Percentiles rank a stretch among this genome's conserved stretches.
phyloP scores from a whole-genome alignment of 768 basidiomycete genomes.

The Rhodotorula babjevae region DNA sequence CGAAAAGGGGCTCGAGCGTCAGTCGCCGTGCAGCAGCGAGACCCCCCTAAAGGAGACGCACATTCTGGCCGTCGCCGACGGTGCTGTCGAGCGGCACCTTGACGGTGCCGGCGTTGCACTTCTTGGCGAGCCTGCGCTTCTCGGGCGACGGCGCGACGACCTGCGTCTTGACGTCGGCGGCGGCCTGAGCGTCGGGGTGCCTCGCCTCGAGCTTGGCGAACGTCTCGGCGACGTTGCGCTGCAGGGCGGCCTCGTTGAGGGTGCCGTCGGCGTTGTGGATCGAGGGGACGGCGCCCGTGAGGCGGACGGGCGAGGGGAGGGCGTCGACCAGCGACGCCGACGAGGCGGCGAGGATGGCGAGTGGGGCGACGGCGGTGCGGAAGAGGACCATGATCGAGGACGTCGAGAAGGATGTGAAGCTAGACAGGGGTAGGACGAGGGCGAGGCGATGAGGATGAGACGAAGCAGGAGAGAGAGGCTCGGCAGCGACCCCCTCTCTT shows the following conservation, averaged over 20 bases:
- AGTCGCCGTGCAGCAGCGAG: no score
- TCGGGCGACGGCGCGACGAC: background rate
- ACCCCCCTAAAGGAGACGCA: no score
- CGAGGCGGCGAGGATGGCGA: background rate
- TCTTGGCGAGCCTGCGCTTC: background rate
- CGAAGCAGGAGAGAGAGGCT: background rate
- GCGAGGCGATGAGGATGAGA: background rate
- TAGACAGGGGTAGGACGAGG: background rate
- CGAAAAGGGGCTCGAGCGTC: no score
- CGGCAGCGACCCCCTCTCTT: background rate
- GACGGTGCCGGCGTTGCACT: background rate
- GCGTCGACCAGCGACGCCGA: background rate
- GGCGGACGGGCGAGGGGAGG: conserved; percentile 1
- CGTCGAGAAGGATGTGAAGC: background rate
- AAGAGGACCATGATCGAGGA: no score
- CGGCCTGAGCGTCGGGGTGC: background rate
- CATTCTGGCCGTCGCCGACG: no score
- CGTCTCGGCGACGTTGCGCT: background rate
- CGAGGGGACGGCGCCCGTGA: background rate
- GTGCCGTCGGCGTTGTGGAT: background rate
- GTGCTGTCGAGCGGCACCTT: background rate
- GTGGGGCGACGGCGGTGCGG: background rate
- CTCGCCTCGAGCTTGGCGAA: conserved; percentile 3
- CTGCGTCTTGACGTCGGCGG: background rate
- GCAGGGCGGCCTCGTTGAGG: background rate